Evolutionary conservation across 306 rosid genomes (phyloP), one percentile per base, ranked within the genome.

Genomic region (Quercus dentata): DNA sequence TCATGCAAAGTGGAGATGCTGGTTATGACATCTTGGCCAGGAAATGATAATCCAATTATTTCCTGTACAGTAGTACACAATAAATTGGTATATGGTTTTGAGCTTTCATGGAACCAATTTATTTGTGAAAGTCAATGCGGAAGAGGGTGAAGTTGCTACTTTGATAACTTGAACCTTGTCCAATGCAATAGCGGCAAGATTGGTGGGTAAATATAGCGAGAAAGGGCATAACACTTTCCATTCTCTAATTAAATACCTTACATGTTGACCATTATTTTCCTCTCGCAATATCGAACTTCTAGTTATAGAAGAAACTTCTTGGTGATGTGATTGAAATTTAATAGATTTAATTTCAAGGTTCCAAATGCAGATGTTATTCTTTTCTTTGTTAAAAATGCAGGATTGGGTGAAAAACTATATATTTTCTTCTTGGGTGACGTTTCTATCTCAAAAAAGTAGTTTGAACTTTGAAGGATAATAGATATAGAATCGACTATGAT

Each of bases 381-480:
- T 12, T 49, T 12, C 14, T 49, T 49, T 12, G 54, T 49, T 0
- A 49, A 12, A 49, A 7, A 0, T 38, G 54, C 54, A 12, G 54
- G 17, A 49, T 49, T 38, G 46, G 11, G 11, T 2, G 11, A 2
- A 38, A 38, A 0, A 8, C 1, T 8, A 8, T 0, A 0, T 7
- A 0, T 0, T 38, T 1, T 7, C 44, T 9, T 4, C 2, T 0
- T 5, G 4, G 11, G 17, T 11, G 30, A 0, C 6, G 54, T 4
- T 8, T 58, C 31, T 59, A 23, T 59, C 8, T 23, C 19, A 12
- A 59, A 21, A 59, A 59, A 5, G 1, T 59, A 28, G 11, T 38
- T 38, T 38, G 8, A 35, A 35, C 3, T 38, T 38, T 38, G 8
- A 35, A 35, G 14, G 31, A 23, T 23, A 23, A 59, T 59, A n/a